Base-by-base conservation (phyloP, 148 eudicot genomes). In the Camellia sinensis region DNA sequence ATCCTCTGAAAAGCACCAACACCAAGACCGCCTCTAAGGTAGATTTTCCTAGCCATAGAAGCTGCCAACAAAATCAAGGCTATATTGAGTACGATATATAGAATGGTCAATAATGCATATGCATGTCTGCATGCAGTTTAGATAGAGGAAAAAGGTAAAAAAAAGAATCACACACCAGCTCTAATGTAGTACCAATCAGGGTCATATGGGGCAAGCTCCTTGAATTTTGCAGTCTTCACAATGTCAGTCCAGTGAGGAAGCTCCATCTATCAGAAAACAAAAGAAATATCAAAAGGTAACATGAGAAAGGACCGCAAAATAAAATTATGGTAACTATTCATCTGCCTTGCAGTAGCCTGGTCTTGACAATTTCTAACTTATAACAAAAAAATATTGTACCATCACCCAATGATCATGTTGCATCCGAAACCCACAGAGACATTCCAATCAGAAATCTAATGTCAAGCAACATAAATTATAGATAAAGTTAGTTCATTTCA, bases 11-110 rank as follows among this genome's bases (percentile, higher is more conserved):
- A 90, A 21, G 84, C 91, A 57, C 98, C 98, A 75, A 94, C 97
- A 21, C 98, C 98, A 82, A 94, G 75, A 54, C 98, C 98, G 19
- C 98, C 97, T 82, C 98, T 90, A 74, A 90, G 67, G 81, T 94
- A 94, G 71, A 94, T 85, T 79, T 94, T 94, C 87, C 98, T 90
- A 40, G 96, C 97, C 89, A 92, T 93, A 40, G 97, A 93, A 69
- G 97, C 97, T 92, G 79, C 17, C 65, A 52, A 5, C 10, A 19
- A 63, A 74, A 22, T 29, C 14, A 7, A 62, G 48, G 14, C 18
- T 11, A 61, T 9, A n/a, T 8, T 9, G 6, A 52, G 22, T 29
- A 29, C 37, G 41, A 9, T 15, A 60, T 2, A 53, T 2, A 52
- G 41, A 73, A 56, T 22, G 17, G 13, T 19, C 19, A 2, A 10